phyloP scores from a whole-genome alignment of 179 eudicot species.

The Nepenthes alata region DNA sequence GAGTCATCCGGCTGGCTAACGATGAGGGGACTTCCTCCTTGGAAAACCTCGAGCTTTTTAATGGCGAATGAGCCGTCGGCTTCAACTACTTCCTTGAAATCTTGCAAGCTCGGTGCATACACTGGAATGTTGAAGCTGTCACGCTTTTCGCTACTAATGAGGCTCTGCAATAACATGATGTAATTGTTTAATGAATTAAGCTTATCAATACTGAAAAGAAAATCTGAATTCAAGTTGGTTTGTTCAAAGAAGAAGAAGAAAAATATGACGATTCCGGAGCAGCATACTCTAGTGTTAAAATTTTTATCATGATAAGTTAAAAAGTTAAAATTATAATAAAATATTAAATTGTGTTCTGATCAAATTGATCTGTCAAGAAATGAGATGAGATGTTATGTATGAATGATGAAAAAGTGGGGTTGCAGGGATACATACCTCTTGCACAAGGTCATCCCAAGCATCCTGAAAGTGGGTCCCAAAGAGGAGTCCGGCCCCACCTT shows the following conservation, averaged over 20 bases:
- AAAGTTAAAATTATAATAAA: no score
- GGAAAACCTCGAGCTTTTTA: slow-evolving; percentile 64
- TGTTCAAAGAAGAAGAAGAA: no score
- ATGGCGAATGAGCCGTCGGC: slow-evolving; percentile 54
- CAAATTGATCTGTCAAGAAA: no score
- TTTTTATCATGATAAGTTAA: no score
- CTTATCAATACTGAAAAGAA: no score
- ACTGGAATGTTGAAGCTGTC: slow-evolving; percentile 90
- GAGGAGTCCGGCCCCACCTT: slow-evolving; percentile 85
- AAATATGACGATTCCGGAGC: no score
- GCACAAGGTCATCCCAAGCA: slow-evolving; percentile 89
- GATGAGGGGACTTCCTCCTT: slow-evolving; percentile 87
- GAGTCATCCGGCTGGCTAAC: slow-evolving; percentile 61
- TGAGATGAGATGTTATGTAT: no score
- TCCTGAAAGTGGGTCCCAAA: slow-evolving; percentile 91
- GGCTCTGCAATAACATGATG: slow-evolving; percentile 28
- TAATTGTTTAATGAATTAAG: no score
- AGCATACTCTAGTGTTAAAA: no score
- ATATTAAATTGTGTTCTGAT: no score
- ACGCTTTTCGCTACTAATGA: slow-evolving; percentile 57
- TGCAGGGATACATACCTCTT: slow-evolving; percentile 37
- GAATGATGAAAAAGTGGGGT: neutral
- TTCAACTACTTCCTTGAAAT: slow-evolving; percentile 80
- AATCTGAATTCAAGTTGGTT: no score
- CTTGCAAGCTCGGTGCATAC: slow-evolving; percentile 72